These are phyloP conservation scores for Sporopachydermia lactativora DNA, from an alignment of 805 yeast genomes.

Conservation along the genomic window DNA sequence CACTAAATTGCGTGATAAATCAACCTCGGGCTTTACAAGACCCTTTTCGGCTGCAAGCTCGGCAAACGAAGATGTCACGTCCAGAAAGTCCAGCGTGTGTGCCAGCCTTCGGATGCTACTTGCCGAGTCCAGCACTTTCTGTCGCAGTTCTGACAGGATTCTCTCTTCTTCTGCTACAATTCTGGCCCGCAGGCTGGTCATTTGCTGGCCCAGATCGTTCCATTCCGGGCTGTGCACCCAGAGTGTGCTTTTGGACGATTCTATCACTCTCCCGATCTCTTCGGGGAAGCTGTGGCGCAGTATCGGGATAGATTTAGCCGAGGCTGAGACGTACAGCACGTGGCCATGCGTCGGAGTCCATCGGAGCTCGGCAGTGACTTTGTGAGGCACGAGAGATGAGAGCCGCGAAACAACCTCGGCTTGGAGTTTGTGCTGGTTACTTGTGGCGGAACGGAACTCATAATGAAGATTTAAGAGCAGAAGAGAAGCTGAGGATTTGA, in stretches of 20 bases:
- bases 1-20: constrained; percentile 30
- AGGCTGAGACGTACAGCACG: constrained; percentile 34
- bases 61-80: constrained; percentile 62
- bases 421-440: too few relatives aligned
- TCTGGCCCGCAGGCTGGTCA: constrained; percentile 29
- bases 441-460: too few relatives aligned
- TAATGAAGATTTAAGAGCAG: too few relatives aligned
- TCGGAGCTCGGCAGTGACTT: constrained; percentile 22
- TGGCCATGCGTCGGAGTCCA: constrained; percentile 30
- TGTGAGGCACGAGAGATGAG: too few relatives aligned
- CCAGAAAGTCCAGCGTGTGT: constrained; percentile 47
- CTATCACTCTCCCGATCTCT: constrained; percentile 18
- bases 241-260: constrained; percentile 28
- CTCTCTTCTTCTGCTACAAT: constrained; percentile 42
- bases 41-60: constrained; percentile 51
- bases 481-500: too few relatives aligned
- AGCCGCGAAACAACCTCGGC: too few relatives aligned
- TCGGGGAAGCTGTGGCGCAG: constrained; percentile 16
- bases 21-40: constrained; percentile 52
- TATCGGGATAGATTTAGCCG: constrained; percentile 16
- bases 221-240: constrained; percentile 36
- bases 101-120: constrained; percentile 36
- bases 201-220: constrained; percentile 33
- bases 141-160: constrained; percentile 36
- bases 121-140: constrained; percentile 29